Evolutionary conservation across 208 protist genomes (phyloP).

Genomic region (Trichomonas gallinae): DNA sequence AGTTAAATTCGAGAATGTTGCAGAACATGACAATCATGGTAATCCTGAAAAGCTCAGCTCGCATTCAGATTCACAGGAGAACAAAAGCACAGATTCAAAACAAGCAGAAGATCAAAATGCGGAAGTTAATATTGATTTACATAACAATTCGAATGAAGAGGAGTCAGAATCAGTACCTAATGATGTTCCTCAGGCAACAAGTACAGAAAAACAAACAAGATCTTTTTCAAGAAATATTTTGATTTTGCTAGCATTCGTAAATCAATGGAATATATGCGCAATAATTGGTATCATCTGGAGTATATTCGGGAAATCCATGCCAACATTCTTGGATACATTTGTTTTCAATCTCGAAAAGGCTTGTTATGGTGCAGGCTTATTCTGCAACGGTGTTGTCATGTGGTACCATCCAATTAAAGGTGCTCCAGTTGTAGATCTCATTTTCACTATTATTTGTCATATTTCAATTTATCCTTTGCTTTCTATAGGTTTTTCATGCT

Average conservation of each 20-base stretch:
- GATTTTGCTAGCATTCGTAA: neutral
- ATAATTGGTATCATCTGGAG: slow-evolving; percentile 1
- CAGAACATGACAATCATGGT: too few species aligned
- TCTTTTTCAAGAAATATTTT: neutral
- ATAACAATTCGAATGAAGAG: neutral
- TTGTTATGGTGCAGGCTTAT: neutral
- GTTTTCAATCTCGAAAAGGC: neutral
- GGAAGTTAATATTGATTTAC: too few species aligned
- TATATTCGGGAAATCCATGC: neutral
- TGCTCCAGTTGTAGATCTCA: neutral
- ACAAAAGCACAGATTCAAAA: too few species aligned
- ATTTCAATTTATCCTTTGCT: neutral
- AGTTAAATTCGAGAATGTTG: too few species aligned
- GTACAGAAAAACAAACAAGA: too few species aligned
- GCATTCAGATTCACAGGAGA: too few species aligned
- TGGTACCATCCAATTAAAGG: neutral
- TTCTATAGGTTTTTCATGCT: neutral
- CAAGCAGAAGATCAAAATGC: too few species aligned
- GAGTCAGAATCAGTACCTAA: neutral
- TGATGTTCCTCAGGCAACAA: too few species aligned
- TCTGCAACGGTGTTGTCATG: neutral
- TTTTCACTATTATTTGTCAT: neutral
- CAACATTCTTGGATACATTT: neutral
- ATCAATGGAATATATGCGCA: neutral
- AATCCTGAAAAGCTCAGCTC: too few species aligned